Conservation (phyloP, 306 rosid species). For the Cucumis melo region DNA sequence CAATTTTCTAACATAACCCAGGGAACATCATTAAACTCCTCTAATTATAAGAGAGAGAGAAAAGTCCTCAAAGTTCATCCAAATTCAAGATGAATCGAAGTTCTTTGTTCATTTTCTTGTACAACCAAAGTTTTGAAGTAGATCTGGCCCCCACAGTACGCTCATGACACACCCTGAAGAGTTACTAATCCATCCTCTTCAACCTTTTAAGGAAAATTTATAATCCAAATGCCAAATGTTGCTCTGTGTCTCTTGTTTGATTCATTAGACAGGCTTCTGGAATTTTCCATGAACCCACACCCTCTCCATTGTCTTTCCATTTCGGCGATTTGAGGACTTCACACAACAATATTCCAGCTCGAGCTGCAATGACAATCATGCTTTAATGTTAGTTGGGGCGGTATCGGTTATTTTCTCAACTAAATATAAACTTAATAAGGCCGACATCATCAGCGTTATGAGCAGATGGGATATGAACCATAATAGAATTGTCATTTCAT, state of each 20-base stretch:
- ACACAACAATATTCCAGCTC: constrained; percentile 90
- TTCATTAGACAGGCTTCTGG: constrained; percentile 44
- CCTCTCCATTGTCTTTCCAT: constrained; percentile 71
- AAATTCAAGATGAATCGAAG: no score
- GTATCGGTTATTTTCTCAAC: not conserved
- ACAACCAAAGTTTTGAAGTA: no score
- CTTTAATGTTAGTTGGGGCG: not conserved
- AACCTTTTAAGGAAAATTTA: not conserved
- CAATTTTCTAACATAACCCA: not conserved
- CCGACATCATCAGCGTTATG: not conserved
- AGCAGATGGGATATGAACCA: not conserved
- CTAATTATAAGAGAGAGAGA: no score
- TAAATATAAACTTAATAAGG: not conserved
- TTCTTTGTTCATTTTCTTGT: no score
- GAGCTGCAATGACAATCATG: constrained; percentile 33
- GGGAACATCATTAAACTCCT: not conserved
- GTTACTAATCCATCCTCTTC: no score
- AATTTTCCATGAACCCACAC: constrained; percentile 98
- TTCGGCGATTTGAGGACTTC: constrained; percentile 60
- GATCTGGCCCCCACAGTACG: no score
- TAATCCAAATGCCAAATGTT: not conserved
- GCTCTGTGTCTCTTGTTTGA: not conserved
- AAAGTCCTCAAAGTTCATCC: no score
- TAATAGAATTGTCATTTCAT: not conserved
- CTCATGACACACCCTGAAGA: no score